phyloP scores from a whole-genome alignment of 441 rosid species.

The Eutrema salsugineum region DNA sequence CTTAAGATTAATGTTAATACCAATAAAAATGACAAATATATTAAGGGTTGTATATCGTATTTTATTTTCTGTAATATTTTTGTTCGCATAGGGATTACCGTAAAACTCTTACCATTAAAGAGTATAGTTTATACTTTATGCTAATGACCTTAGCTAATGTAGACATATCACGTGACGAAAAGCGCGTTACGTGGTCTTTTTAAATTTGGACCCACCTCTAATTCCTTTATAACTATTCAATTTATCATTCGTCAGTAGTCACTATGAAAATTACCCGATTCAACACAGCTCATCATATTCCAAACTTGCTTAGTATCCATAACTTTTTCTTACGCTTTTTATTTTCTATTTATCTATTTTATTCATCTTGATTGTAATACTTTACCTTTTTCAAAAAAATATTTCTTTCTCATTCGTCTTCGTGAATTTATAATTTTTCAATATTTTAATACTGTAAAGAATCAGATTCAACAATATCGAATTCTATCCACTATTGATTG shows the following conservation, averaged over 20 bases:
- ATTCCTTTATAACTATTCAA: constrained; percentile 15
- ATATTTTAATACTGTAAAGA: background rate
- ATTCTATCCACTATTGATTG: constrained; percentile 5
- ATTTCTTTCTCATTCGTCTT: constrained; percentile 1
- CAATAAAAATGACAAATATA: background rate
- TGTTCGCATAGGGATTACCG: constrained; percentile 22
- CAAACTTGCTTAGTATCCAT: constrained; percentile 29
- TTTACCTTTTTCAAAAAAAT: background rate
- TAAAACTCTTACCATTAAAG: constrained; percentile 16
- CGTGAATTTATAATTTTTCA: constrained; percentile 11
- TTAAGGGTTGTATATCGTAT: constrained; percentile 12
- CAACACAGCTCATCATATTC: constrained; percentile 34
- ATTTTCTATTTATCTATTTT: background rate
- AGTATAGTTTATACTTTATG: background rate
- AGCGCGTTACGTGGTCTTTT: constrained; percentile 34
- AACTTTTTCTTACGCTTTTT: constrained; percentile 3
- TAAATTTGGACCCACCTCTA: constrained; percentile 23
- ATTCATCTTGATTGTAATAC: background rate
- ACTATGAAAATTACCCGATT: background rate
- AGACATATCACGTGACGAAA: constrained; percentile 34
- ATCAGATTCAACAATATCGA: constrained; percentile 19
- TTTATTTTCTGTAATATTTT: background rate
- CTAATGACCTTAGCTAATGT: constrained; percentile 25
- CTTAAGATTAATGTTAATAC: too few species aligned
- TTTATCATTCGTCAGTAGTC: constrained; percentile 5